Base-by-base conservation (phyloP, 768 basidiomycete species). In the Mycena rosella region DNA sequence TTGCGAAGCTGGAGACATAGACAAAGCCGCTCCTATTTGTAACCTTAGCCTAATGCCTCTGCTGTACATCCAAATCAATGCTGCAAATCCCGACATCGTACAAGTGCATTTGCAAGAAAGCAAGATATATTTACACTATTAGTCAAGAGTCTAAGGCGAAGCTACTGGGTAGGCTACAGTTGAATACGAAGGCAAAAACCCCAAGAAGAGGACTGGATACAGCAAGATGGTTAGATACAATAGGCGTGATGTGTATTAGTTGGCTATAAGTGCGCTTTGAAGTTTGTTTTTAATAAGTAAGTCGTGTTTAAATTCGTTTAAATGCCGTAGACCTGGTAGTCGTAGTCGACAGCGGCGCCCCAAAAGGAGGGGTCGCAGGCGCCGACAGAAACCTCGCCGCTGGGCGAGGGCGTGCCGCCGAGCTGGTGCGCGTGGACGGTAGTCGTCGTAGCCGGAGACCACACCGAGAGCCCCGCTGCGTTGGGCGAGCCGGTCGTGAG, bases 301-400 rank as follows among this genome's bases (percentile, higher is more conserved):
- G 40, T 40, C 27, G 40, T 59, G 15, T 32, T 29, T 34, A 27
- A 7, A 34, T 32, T 40, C 49, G 47, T 48, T 77, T 80, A 85
- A 68, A 84, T 78, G 71, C 78, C 73, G 68, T 79, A 92, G 56
- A 88, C 79, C 76, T 94, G 92, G 78, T 93, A 94, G 79, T 94
- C 93, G 73, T 89, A 95, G 38, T 80, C 80, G 29, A 90, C 87
- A 20, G 72, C 77, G 13, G 78, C 70, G 24, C 93, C 93, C 91
- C 92, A 94, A 79, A 92, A 92, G 55, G 76, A 81, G 27, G 88
- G 85, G 63, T 80, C 82, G 74, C 92, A 94, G 17, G 89, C 88
- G 58, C 88, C 89, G 32, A 85, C 77, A 40, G 84, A 69, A 3
- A 83, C 84, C 65, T 83, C 74, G 55, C 86, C 89, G 9, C 66